These are phyloP conservation scores for Moesziomyces sp. DNA, from an alignment of 1,284 basidiomycete species.

Conservation along the genomic window DNA sequence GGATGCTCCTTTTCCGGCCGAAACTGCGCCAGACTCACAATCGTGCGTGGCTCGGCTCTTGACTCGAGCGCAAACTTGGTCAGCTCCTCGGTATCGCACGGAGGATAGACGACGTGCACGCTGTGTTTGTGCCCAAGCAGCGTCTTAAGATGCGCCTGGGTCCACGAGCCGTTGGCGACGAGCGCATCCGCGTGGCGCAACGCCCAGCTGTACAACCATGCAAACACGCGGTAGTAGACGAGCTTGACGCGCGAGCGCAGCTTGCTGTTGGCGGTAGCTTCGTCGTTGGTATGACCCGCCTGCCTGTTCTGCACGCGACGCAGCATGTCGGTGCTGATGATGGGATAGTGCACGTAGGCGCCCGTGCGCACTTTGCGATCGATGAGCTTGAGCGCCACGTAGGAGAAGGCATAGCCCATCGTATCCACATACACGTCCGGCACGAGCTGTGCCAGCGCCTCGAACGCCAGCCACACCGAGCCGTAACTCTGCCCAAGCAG, in stretches of 20 bases:
- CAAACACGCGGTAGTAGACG: constrained; percentile 89
- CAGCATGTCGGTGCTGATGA: constrained; percentile 92
- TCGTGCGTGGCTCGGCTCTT: neutral
- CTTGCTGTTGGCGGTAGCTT: constrained; percentile 72
- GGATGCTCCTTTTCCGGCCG: constrained; percentile 92
- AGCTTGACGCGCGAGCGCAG: constrained; percentile 78
- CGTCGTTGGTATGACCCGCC: constrained; percentile 76
- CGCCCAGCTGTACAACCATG: constrained; percentile 81
- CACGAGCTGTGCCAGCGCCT: constrained; percentile 77
- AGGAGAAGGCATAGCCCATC: constrained; percentile 97
- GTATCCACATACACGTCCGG: constrained; percentile 95
- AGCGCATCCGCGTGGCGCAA: constrained; percentile 77
- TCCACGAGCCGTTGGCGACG: constrained; percentile 98
- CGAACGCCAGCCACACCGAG: constrained; percentile 82
- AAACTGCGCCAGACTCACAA: constrained; percentile 76
- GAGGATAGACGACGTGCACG: constrained; percentile 78
- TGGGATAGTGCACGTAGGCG: constrained; percentile 95
- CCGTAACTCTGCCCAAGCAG: constrained; percentile 91
- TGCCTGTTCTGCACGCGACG: constrained; percentile 75
- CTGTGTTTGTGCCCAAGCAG: constrained; percentile 17
- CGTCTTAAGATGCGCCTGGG: constrained; percentile 80
- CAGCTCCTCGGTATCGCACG: constrained; percentile 87
- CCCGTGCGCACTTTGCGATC: constrained; percentile 77
- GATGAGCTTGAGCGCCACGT: constrained; percentile 78
- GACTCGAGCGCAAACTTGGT: constrained; percentile 74